phyloP scores from a whole-genome alignment of 2,329 filamentous ascomycete genomes.

The Arthroderma uncinatum region DNA sequence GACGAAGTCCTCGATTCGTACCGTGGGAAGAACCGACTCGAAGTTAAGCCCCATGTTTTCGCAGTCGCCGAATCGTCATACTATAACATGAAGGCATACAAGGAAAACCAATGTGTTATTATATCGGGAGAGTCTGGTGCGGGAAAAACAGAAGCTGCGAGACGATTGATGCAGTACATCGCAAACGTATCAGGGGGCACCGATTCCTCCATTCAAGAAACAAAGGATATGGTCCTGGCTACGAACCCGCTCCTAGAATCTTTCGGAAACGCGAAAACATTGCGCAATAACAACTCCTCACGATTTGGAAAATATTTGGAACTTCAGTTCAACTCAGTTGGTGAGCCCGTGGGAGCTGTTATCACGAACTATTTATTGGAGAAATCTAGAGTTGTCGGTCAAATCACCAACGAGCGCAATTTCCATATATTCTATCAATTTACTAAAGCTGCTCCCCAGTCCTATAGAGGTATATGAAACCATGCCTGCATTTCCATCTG shows the following conservation, averaged over 20 bases:
- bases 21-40: conserved; percentile 90
- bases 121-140: conserved; percentile 97
- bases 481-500: neutral
- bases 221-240: conserved; percentile 98
- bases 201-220: conserved; percentile 81
- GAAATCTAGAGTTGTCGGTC: conserved; percentile 87
- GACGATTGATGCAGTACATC: conserved; percentile 99
- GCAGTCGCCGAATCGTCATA: conserved; percentile 92
- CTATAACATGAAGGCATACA: conserved; percentile 99
- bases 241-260: conserved; percentile 95
- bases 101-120: conserved; percentile 98
- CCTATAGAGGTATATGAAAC: conserved; percentile 52
- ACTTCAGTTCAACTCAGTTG: conserved; percentile 83
- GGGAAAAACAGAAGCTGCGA: conserved; percentile 95
- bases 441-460: conserved; percentile 80
- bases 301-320: conserved; percentile 97
- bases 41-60: conserved; percentile 89
- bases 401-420: conserved; percentile 90
- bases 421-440: conserved; percentile 99
- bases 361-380: conserved; percentile 98
- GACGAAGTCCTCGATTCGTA: conserved; percentile 88
- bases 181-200: conserved; percentile 83
- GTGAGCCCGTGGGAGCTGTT: conserved; percentile 89
- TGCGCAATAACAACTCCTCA: conserved; percentile 97
- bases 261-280: conserved; percentile 95